Evolutionary conservation across 2,329 filamentous ascomycete genomes (phyloP), one percentile per base, ranked within the genome.

Genomic region (Nakataea oryzae): DNA sequence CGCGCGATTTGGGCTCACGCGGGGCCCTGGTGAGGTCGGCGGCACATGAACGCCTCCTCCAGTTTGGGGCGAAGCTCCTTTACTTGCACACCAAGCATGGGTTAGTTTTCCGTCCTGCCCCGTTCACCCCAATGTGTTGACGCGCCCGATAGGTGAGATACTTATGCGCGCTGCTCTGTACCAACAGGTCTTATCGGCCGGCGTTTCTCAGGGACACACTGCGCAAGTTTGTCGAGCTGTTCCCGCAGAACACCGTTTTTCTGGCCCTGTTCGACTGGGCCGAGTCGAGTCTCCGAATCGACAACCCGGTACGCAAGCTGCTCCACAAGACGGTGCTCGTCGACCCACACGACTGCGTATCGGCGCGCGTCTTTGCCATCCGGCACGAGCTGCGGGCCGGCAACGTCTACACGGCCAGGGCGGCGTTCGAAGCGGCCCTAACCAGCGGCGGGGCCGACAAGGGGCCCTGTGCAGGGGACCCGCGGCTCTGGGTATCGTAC

Each of bases 231-330:
- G 77, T 95, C 27, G 67, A 69, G 0, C 70, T 76, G 8, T 96
- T 92, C 70, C 91, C 92, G 0, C 78, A 79, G 59, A 97, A 96
- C 74, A 89, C 86, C 1, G 79, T 91, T 7, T 87, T 97, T 64
- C 79, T 96, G 1, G 78, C 82, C 1, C 75, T 95, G 0, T 88
- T 88, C 65, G 82, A 86, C n/a, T 89, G 87, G 78, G 86, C 90
- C 65, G 87, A 93, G 70, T 64, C 68, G 11, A 79, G 85, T 2
- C 9, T 84, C 91, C 83, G 87, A 28, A 81, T 95, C 61, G 84
- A 91, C 64, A 90, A 96, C 67, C 88, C 90, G 24, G 84, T 96
- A 26, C 85, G 89, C n/a, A 78, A 82, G 7, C 74, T 90, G 11
- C 76, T 93, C 13, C 74, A 80, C 26, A 78, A 80, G 70, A 80